Evolutionary conservation across 2,329 filamentous ascomycete genomes (phyloP).

Genomic region (Monilinia polystroma): DNA sequence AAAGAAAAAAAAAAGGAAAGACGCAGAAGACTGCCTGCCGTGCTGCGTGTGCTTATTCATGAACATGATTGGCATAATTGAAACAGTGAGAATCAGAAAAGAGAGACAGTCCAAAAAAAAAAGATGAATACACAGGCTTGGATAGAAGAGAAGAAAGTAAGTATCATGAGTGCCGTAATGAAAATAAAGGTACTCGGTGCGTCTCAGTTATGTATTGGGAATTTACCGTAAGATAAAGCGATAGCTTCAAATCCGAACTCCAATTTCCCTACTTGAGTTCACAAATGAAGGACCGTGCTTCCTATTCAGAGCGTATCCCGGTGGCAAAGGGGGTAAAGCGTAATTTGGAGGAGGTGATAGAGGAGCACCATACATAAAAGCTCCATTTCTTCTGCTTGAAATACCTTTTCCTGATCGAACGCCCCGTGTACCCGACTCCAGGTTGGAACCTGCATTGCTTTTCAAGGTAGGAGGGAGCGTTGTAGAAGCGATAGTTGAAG

Average conservation of each 20-base stretch:
- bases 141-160: not conserved
- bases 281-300: conserved; percentile 3
- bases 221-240: not conserved
- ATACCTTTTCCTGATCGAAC: conserved; percentile 25
- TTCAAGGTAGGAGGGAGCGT: conserved; percentile 6
- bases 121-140: not conserved
- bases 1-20: not conserved
- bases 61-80: conserved; percentile 1
- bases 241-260: not conserved
- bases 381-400: conserved; percentile 32
- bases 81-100: not conserved
- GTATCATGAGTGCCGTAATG: conserved; percentile 12
- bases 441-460: conserved; percentile 5
- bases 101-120: not conserved
- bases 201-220: not conserved
- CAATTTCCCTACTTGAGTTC: conserved; percentile 11
- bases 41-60: conserved; percentile 7
- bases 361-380: conserved; percentile 37
- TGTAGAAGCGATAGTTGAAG: conserved; percentile 18
- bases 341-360: conserved; percentile 39
- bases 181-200: not conserved
- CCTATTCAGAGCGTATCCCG: conserved; percentile 20
- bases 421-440: conserved; percentile 3
- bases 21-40: conserved; percentile 4
- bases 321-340: conserved; percentile 38